Percentiles rank a stretch among this genome's conserved stretches.
Evolutionary conservation across 176 grass and related monocot species (phyloP).

Genomic region (Themeda triandra): DNA sequence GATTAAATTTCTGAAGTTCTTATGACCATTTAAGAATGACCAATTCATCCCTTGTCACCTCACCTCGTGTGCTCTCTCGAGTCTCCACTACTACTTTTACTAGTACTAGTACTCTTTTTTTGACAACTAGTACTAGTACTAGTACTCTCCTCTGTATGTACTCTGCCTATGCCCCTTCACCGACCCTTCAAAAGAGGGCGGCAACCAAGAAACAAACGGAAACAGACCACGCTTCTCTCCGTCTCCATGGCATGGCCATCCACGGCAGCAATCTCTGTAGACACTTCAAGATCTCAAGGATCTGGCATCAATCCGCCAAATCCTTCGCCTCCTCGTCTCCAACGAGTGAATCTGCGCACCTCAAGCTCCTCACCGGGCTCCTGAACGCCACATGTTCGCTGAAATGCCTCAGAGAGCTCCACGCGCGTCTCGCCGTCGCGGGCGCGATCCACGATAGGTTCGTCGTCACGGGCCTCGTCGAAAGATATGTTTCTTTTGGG

Average conservation of each 20-base stretch:
- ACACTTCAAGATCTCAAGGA: background rate
- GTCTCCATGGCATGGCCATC: constrained; percentile 22
- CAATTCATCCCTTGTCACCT: too few species aligned
- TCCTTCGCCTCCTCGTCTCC: background rate
- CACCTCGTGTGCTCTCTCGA: too few species aligned
- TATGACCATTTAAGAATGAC: too few species aligned
- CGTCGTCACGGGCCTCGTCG: constrained; percentile 18
- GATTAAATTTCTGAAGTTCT: too few species aligned
- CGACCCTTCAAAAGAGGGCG: too few species aligned
- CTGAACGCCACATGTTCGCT: constrained; percentile 28
- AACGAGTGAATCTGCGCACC: background rate
- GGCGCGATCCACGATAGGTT: constrained; percentile 29
- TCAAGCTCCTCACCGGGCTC: background rate
- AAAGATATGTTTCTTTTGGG: constrained; percentile 31
- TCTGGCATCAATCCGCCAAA: background rate
- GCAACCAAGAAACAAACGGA: too few species aligned
- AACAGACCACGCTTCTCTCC: background rate
- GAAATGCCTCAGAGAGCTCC: constrained; percentile 50
- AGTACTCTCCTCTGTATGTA: too few species aligned
- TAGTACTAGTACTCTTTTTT: too few species aligned
- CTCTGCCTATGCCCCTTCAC: too few species aligned
- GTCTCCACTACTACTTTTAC: too few species aligned
- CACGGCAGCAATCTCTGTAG: background rate
- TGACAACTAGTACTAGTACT: too few species aligned
- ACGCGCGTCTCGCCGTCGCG: constrained; percentile 34